Evolutionary conservation across 2,329 filamentous ascomycete genomes (phyloP).

Genomic region (Cadophora sp.): DNA sequence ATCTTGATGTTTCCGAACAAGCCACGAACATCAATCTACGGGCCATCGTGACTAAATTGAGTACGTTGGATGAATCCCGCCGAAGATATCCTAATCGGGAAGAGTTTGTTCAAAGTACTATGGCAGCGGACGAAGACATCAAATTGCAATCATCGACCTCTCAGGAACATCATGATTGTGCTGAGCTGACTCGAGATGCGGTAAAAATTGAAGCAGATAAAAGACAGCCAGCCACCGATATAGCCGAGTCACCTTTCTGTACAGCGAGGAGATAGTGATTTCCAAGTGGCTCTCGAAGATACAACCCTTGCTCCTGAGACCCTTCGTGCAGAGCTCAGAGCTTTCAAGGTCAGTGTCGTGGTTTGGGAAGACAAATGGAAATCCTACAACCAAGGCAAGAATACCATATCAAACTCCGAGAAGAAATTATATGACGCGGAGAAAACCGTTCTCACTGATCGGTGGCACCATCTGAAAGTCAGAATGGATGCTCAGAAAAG

Average conservation of each 20-base stretch:
- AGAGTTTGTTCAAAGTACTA: neutral
- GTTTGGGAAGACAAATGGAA: slow-evolving; percentile 4
- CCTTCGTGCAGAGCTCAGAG: neutral
- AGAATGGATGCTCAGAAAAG: neutral
- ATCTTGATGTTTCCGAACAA: neutral
- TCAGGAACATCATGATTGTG: neutral
- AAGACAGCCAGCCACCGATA: neutral
- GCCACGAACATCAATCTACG: neutral
- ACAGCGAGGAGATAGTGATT: neutral
- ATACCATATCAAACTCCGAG: slow-evolving; percentile 2
- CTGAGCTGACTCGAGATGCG: neutral
- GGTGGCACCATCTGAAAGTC: neutral
- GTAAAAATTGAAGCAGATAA: neutral
- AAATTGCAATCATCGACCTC: too few relatives aligned
- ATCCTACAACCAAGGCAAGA: slow-evolving; percentile 1
- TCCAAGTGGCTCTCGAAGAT: neutral
- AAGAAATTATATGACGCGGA: slow-evolving; percentile 2
- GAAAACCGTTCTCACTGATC: neutral
- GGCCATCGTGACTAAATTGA: neutral
- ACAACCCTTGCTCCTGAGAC: neutral
- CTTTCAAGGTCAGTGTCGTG: neutral
- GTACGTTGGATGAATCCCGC: neutral
- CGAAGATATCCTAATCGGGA: neutral
- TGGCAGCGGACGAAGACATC: too few relatives aligned
- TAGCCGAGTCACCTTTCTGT: neutral